Base-by-base conservation (phyloP, 2,329 filamentous ascomycete genomes). In the Aspergillus hortae region DNA sequence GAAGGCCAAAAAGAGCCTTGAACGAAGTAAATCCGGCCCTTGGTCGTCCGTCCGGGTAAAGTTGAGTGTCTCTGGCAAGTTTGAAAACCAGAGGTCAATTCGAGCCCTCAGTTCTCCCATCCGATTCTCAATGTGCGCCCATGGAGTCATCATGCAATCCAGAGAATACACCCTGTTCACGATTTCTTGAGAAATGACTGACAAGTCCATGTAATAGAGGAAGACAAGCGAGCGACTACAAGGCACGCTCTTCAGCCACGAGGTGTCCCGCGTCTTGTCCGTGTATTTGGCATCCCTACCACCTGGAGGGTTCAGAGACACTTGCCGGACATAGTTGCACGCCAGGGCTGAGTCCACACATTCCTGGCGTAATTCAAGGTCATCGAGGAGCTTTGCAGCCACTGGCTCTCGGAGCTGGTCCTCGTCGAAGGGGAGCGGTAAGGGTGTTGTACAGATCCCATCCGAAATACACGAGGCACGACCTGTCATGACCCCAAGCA, bases 401-500 rank as follows among this genome's bases (percentile, higher is more conserved):
- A 58, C 56, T 2, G 65, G 64, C 15, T 69, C 68, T 9, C 67
- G 61, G 41, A 74, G 63, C 23, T 66, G 61, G 30, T 72, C 69
- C 58, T 74, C 74, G 45, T 72, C 68, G 43, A 73, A 67, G 4
- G 71, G 73, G 15, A 72, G 50, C 1, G 74, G 72, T 42, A 77
- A 61, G 30, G 74, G 71, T 4, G 71, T 68, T 14, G 71, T 76
- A 59, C 72, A 75, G 45, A 75, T 66, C 14, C 72, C 69, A 54
- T 75, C 70, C 21, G 68, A 59, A 15, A 77, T 71, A 49, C 70
- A 74, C 27, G 71, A 71, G 23, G 73, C 64, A 40, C 74, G 67
- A 36, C 74, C 74, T n/a, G 74, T 76, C 71, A 77, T 74, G 51
- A 73, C 66, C 14, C 72, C 71, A 33, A 77, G 65, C 32, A 72